Base-by-base conservation (phyloP, 805 yeast species). In the Candida xyloterini region DNA sequence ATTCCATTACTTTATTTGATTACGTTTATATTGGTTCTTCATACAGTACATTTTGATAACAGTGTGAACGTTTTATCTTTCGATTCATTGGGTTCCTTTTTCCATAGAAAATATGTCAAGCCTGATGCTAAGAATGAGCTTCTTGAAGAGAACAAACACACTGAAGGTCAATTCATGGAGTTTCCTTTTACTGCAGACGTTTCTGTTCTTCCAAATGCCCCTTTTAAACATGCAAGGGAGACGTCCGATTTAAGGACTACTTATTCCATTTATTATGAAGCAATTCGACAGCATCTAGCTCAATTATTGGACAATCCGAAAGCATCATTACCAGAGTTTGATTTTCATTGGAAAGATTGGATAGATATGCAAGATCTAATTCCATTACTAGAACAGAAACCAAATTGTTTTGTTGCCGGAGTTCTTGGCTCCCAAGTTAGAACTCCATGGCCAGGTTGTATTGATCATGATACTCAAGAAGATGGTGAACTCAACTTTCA, bases 281-380 rank as follows among this genome's bases (percentile, higher is more conserved):
- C 60, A 1, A 52, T 67, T 24, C 55, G 59, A 27, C 52, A 56
- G 27, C 65, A 60, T 35, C 55, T 46, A 40, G 43, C 38, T 46
- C 54, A 45, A 40, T 35, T 51, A 47, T 43, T 54, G 44, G 13
- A 47, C 15, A 38, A 52, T 27, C 44, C 67, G 33, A 40, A 57
- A 46, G 46, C 48, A n/a, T 40, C 46, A 6, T 68, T 69, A 2
- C 65, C 71, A 0, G 62, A 56, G 13, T 57, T 65, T 31, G 63
- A 56, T 14, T 76, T 76, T 57, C 75, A 74, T 47, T 76, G 81
- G 81, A 65, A 64, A 41, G 81, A 76, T 52, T 76, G 79, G 73
- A 65, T 67, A 4, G 79, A 75, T 42, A 60, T 74, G 59, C 63
- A 68, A 7, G 59, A 62, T 16, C 56, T 73, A 44, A 59, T 65